Evolutionary conservation across 495 filamentous ascomycete species (phyloP), one percentile per base, ranked within the genome.

Genomic region (Jackrogersella multiformis): DNA sequence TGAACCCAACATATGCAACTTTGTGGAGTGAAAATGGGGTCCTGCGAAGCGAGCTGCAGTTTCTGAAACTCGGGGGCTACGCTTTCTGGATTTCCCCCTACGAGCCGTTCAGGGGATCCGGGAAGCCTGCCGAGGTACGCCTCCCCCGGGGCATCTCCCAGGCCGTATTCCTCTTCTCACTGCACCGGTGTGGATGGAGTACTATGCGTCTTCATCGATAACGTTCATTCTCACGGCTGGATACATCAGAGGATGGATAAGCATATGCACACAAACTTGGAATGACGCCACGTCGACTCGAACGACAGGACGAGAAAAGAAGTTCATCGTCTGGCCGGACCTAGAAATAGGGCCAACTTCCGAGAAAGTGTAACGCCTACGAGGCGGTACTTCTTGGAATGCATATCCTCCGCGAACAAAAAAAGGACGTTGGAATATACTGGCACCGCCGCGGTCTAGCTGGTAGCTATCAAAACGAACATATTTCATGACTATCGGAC

Each of bases 21-120:
- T 58, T 52, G 55, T 46, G 61, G 35, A 55, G 36, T 64, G 38
- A 28, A 24, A 24, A 64, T 64, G 66, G 56, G 60, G 49, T 49
- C 49, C 32, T 52, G 52, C 21, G 45, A 56, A 55, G 61, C 39
- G 52, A 57, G 57, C 53, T 16, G 61, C 61, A 41, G 56, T 45
- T 30, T 41, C 16, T 61, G 66, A 69, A 66, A 66, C 56, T 39
- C 38, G 39, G 61, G 67, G 67, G 61, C 58, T 56, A 41, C 61
- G 52, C 45, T 52, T 36, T 56, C 30, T 16, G 26, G 34, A 26
- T 38, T 51, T 36, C 45, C 35, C 36, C 39, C 16, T 38, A 18
- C n/a, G 15, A 51, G 21, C 34, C 16, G 34, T 48, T 8, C 16
- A 20, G 51, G 57, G 34, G 30, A 8, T 48, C 53, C 55, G 60